Base-by-base conservation (phyloP, 805 yeast species). In the Spathaspora gorwiae region DNA sequence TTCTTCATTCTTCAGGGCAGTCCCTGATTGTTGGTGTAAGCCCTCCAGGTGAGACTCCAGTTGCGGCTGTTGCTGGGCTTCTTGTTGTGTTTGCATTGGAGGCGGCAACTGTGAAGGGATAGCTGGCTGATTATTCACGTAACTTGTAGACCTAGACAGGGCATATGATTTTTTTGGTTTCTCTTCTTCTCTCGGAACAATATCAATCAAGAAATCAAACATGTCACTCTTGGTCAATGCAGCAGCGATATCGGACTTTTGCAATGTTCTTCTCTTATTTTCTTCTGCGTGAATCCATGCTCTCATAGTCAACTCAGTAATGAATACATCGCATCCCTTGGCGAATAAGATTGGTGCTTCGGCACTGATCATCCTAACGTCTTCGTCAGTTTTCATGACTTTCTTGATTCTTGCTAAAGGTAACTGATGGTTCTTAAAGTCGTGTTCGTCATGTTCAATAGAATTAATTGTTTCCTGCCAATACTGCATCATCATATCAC, bases 211-310 rank as follows among this genome's bases (percentile, higher is more conserved):
- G 60, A 94, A 94, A 60, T 94, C 99, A 73, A 92, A 95, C 96
- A 94, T 92, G 62, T 94, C 99, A 35, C 90, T 81, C 61, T 89
- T 89, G 53, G 90, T 94, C 46, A 95, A 71, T 1, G 99, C 99
- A 13, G 94, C 94, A 2, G 97, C 96, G 50, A 94, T 90, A 60
- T 94, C 99, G 1, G 89, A 81, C 58, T 90, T 87, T 63, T 94
- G 99, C 47, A 94, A 70, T 5, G 99, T 94, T 49, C 99, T 71
- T 53, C 99, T 78, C 61, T 94, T 94, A 68, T 88, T 88, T 58
- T 89, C 97, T 64, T 94, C 98, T 2, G 98, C 97, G 57, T 90
- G 97, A 50, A 94, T 89, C 99, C 99, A 94, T 7, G 99, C 97
- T 47, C 99, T 76, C 97, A 94, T 90, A 11, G 99, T 90, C 45